These are phyloP conservation scores for Hypoxylon cercidicola DNA, from an alignment of 495 filamentous ascomycete genomes.

Conservation along the genomic window DNA sequence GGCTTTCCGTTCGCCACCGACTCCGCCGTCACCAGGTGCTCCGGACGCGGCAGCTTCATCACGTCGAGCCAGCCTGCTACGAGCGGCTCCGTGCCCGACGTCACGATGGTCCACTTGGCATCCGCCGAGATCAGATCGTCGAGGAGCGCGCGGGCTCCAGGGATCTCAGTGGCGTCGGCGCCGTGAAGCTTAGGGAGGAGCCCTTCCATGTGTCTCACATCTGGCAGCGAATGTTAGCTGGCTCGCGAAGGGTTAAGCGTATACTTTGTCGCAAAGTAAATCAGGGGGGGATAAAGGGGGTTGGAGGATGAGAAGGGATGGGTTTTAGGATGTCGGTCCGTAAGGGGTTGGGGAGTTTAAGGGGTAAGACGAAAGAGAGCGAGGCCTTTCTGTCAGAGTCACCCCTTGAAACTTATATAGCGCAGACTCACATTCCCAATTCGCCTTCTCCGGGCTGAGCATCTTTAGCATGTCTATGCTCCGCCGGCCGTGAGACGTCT, in stretches of 20 bases:
- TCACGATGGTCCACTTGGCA: slow-evolving; percentile 91
- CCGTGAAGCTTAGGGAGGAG: slow-evolving; percentile 80
- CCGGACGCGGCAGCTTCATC: slow-evolving; percentile 76
- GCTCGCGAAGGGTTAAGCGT: slow-evolving; percentile 7
- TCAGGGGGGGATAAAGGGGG: slow-evolving; percentile 12
- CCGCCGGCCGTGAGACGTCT: slow-evolving; percentile 88
- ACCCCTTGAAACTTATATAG: slow-evolving; percentile 5
- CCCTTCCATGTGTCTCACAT: slow-evolving; percentile 81
- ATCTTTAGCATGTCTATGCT: slow-evolving; percentile 82
- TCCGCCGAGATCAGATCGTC: slow-evolving; percentile 52
- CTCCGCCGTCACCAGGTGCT: slow-evolving; percentile 83
- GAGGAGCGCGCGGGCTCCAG: slow-evolving; percentile 66
- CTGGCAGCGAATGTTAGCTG: slow-evolving; percentile 55
- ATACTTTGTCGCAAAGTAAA: slow-evolving; percentile 1
- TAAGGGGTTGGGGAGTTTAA: slow-evolving; percentile 18
- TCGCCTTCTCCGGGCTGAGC: slow-evolving; percentile 82
- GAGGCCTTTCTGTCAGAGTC: not conserved
- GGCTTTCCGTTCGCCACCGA: slow-evolving; percentile 90
- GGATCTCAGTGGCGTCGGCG: slow-evolving; percentile 82
- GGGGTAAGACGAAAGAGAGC: slow-evolving; percentile 6
- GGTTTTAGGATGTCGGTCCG: slow-evolving; percentile 12
- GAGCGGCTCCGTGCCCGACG: slow-evolving; percentile 83
- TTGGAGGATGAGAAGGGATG: slow-evolving; percentile 13
- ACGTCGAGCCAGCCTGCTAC: slow-evolving; percentile 88
- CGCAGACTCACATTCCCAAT: slow-evolving; percentile 83